Conservation (phyloP, 495 filamentous ascomycete genomes). For the Penicillium malachiteum region DNA sequence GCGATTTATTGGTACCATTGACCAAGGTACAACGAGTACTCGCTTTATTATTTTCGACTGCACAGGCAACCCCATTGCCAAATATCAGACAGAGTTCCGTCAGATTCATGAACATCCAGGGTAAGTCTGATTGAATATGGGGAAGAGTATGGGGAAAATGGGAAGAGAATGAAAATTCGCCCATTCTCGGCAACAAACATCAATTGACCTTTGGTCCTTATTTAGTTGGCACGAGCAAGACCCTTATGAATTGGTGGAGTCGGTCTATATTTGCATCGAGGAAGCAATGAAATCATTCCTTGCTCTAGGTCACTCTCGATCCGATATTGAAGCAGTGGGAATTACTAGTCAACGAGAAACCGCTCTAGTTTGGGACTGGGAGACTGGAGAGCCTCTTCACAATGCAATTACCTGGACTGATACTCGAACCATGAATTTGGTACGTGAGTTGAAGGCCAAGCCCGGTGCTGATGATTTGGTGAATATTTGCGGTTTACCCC, state of each 20-base stretch:
- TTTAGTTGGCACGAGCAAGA: slow-evolving; percentile 96
- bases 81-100: slow-evolving; percentile 88
- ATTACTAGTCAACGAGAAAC: slow-evolving; percentile 97
- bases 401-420: slow-evolving; percentile 96
- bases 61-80: slow-evolving; percentile 73
- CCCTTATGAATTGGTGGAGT: slow-evolving; percentile 72
- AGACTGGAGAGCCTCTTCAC: slow-evolving; percentile 80
- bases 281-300: slow-evolving; percentile 72
- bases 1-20: slow-evolving; percentile 71
- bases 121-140: slow-evolving; percentile 48
- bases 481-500: slow-evolving; percentile 78
- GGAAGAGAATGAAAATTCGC: not conserved
- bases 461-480: slow-evolving; percentile 66
- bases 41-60: slow-evolving; percentile 91
- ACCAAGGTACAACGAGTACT: slow-evolving; percentile 91
- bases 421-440: slow-evolving; percentile 75
- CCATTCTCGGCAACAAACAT: not conserved
- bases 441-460: slow-evolving; percentile 73
- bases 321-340: slow-evolving; percentile 80
- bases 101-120: slow-evolving; percentile 87
- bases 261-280: slow-evolving; percentile 83
- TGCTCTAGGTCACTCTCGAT: slow-evolving; percentile 64
- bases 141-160: too few species aligned
- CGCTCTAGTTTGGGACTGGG: slow-evolving; percentile 83
- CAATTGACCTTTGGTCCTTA: slow-evolving; percentile 8